These are phyloP conservation scores for Colletotrichum spaethianum DNA, from an alignment of 2,329 filamentous ascomycete species.

Conservation along the genomic window DNA sequence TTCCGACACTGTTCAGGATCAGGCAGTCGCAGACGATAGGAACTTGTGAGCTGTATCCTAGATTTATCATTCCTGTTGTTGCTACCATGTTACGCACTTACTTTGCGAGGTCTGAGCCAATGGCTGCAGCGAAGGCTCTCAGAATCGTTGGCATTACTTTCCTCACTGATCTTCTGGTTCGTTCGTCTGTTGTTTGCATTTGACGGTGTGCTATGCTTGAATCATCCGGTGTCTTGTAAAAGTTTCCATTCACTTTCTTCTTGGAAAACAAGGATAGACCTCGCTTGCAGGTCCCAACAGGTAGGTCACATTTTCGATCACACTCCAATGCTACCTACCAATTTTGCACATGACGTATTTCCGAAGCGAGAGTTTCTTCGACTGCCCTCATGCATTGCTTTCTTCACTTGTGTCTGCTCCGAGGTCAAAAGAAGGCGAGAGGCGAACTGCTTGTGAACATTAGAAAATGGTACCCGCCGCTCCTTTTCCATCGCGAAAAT, in stretches of 20 bases:
- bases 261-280: conserved; percentile 18
- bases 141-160: background rate
- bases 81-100: conserved; percentile 1
- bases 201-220: conserved; percentile 28
- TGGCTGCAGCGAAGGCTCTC: background rate
- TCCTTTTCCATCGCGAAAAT: conserved; percentile 27
- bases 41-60: background rate
- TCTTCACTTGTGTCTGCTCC: background rate
- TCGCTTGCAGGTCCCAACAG: conserved; percentile 12
- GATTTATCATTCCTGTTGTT: background rate
- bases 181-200: conserved; percentile 28
- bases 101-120: background rate
- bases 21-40: background rate
- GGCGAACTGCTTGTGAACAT: background rate
- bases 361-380: conserved; percentile 23
- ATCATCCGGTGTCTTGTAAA: conserved; percentile 37
- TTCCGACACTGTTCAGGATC: conserved; percentile 8
- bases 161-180: background rate
- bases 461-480: background rate
- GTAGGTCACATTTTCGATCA: conserved; percentile 24
- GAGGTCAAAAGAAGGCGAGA: background rate
- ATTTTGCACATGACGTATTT: conserved; percentile 20
- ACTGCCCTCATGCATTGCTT: background rate
- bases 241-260: conserved; percentile 1
- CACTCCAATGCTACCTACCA: conserved; percentile 28